Evolutionary conservation across 306 rosid genomes (phyloP).

Genomic region (Rosa persica): DNA sequence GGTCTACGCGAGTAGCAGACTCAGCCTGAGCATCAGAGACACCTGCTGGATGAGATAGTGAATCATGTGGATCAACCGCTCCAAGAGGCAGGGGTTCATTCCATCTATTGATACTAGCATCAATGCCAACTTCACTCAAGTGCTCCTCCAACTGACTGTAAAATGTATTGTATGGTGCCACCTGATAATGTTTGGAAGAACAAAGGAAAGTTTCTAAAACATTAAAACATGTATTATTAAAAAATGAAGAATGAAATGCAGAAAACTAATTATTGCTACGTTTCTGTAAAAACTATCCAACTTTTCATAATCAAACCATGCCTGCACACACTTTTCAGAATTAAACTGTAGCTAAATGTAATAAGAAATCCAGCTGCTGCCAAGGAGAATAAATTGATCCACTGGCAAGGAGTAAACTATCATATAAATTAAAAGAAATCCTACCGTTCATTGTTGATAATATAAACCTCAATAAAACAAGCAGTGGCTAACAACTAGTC

Average conservation of each 20-base stretch:
- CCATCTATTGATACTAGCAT: slow-evolving; percentile 77
- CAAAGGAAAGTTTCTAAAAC: slow-evolving; percentile 6
- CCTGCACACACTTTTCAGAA: neutral
- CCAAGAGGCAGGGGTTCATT: slow-evolving; percentile 77
- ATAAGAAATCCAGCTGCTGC: neutral
- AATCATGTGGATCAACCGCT: slow-evolving; percentile 93
- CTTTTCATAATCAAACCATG: neutral
- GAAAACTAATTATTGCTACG: neutral
- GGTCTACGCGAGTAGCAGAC: slow-evolving; percentile 68
- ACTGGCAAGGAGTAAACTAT: neutral
- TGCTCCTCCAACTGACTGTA: slow-evolving; percentile 85
- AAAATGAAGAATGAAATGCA: neutral
- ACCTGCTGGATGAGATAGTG: slow-evolving; percentile 98
- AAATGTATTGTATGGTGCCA: slow-evolving; percentile 94
- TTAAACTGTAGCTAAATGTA: neutral
- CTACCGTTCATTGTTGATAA: neutral
- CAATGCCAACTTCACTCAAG: slow-evolving; percentile 82
- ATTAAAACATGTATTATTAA: slow-evolving; percentile 4
- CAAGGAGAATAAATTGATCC: neutral
- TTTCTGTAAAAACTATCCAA: neutral
- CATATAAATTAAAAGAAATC: neutral
- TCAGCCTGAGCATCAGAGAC: slow-evolving; percentile 89
- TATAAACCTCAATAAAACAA: neutral
- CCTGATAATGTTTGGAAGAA: slow-evolving; percentile 43
- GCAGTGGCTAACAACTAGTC: neutral